These are phyloP conservation scores for Clarireedia monteithiana DNA, from an alignment of 2,329 filamentous ascomycete genomes.

Conservation along the genomic window DNA sequence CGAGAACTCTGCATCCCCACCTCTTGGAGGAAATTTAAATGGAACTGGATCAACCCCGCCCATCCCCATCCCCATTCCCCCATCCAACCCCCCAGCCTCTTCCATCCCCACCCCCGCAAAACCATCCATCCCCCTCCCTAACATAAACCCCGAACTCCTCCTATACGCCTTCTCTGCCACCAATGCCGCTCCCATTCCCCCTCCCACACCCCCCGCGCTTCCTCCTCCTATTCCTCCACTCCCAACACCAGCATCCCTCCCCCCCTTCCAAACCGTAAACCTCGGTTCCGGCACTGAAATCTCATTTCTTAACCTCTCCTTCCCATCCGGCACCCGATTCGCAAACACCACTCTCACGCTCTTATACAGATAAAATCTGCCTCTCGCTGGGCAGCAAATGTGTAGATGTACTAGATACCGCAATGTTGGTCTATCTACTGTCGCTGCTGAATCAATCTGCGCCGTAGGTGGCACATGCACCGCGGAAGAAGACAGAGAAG, in stretches of 20 bases:
- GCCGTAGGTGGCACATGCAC: no score
- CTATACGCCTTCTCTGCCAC: constrained; percentile 53
- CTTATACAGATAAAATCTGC: constrained; percentile 85
- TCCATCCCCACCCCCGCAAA: background rate
- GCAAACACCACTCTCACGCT: constrained; percentile 92
- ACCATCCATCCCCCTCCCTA: constrained; percentile 26
- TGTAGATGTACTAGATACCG: constrained; percentile 89
- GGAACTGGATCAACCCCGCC: constrained; percentile 39
- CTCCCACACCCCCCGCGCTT: constrained; percentile 17
- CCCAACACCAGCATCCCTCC: constrained; percentile 22
- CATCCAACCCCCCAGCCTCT: background rate
- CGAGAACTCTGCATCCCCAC: background rate
- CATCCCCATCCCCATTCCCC: constrained; percentile 10
- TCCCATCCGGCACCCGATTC: constrained; percentile 90
- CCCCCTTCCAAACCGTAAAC: constrained; percentile 72
- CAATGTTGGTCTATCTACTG: constrained; percentile 60
- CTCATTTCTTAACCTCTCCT: constrained; percentile 86
- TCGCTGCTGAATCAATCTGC: constrained; percentile 29
- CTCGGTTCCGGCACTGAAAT: constrained; percentile 81
- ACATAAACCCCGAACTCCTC: constrained; percentile 42
- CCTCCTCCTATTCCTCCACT: constrained; percentile 1
- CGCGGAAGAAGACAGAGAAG: background rate
- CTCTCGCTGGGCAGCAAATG: constrained; percentile 79
- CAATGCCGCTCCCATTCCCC: constrained; percentile 39
- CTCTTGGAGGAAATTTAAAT: constrained; percentile 34